Conservation (phyloP, 768 basidiomycete genomes). For the Boletus bicolor region DNA sequence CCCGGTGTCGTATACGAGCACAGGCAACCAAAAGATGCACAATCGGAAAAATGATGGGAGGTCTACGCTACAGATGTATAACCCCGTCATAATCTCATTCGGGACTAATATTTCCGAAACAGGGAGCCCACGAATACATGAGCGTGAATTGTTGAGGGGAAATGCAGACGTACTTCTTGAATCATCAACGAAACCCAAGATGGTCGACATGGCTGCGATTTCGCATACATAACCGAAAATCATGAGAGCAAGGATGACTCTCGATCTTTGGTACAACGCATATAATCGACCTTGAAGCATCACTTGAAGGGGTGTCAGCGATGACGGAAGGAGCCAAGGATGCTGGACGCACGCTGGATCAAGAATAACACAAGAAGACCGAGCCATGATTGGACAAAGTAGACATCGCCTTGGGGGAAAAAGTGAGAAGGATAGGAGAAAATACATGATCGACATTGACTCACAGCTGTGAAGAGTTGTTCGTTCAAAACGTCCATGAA, state of each 20-base stretch:
- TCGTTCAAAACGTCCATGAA: background rate
- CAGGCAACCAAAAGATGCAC: background rate
- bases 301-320: background rate
- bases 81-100: background rate
- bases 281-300: constrained; percentile 15
- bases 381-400: constrained; percentile 7
- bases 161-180: background rate
- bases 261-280: constrained; percentile 8
- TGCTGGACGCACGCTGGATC: background rate
- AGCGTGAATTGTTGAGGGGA: too few species aligned
- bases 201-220: background rate
- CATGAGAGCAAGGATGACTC: constrained; percentile 5
- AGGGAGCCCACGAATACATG: too few species aligned
- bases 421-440: background rate
- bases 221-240: constrained; percentile 1
- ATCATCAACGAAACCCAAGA: too few species aligned
- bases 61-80: background rate
- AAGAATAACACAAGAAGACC: background rate
- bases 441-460: background rate
- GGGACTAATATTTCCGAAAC: background rate
- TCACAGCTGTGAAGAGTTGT: constrained; percentile 1
- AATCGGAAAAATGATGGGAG: too few species aligned
- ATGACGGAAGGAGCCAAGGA: background rate
- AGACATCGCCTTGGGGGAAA: background rate
- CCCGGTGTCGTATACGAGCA: background rate